Base-by-base conservation (phyloP, 768 basidiomycete genomes). In the Calvatia gigantea region DNA sequence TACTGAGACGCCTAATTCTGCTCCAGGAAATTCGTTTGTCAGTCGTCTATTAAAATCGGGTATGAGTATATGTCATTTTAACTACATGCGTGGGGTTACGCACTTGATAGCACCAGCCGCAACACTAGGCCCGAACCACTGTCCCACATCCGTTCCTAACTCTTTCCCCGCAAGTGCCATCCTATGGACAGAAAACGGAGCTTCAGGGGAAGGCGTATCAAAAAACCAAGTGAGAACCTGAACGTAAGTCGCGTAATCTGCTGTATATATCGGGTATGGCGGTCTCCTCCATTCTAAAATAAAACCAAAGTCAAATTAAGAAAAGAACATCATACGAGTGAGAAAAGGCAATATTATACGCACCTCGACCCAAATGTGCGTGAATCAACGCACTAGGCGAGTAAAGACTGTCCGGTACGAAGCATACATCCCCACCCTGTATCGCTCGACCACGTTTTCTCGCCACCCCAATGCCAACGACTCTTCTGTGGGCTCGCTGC, bases 51-150 rank as follows among this genome's bases (percentile, higher is more conserved):
- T 19, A 11, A 25, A 4, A 41, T 28, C 15, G 31, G 19, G 31
- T 17, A 45, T 37, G 47, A 14, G n/a, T 17, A 35, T 35, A 23
- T 46, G 58, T 2, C 44, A 25, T 19, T 33, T 11, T 32, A 19
- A 31, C 39, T 3, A 51, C 38, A 39, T 9, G 35, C 54, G 9
- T 29, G 21, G 25, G 55, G 27, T 44, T 7, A 67, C 79, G 54
- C 65, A 92, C 89, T 89, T 93, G 73, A 98, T 89, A 9, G 94
- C 95, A 33, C 95, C 94, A 6, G 95, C 94, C n/a, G 96, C 97
- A 0, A 91, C 94, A 65, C 91, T 95, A 0, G 96, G 96, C 0
- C 96, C 96, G 64, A 98, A 98, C 96, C 96, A 98, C 69, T 94
- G 89, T 1, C 96, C 96, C 0, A 98, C 89, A 60, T 94, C 91